These are phyloP conservation scores for Solanum piurae DNA, from an alignment of 257 asterid genomes.

Conservation along the genomic window DNA sequence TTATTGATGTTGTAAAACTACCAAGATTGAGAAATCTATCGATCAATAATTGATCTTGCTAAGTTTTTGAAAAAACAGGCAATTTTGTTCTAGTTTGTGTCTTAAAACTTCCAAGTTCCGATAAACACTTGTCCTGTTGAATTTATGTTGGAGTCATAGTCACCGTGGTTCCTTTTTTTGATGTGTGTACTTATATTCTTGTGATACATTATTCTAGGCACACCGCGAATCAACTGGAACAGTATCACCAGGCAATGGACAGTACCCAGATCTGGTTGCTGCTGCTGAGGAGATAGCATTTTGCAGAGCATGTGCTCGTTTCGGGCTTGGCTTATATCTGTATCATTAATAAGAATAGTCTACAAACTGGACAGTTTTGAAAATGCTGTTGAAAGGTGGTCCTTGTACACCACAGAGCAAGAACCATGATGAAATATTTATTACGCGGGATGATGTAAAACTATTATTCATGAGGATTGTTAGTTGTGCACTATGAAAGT, in stretches of 20 bases:
- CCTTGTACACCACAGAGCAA: not conserved
- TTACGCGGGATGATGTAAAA: not conserved
- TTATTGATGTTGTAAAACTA: not conserved
- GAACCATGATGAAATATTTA: not conserved
- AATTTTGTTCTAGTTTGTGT: not conserved
- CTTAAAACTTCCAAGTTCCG: not conserved
- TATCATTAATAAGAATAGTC: constrained; percentile 36
- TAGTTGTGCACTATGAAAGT: not conserved
- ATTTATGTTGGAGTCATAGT: not conserved
- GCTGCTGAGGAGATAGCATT: constrained; percentile 94
- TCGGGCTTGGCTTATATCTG: constrained; percentile 91
- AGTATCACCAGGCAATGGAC: constrained; percentile 29
- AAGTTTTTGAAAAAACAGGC: not conserved
- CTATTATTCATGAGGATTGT: not conserved
- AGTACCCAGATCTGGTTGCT: constrained; percentile 52
- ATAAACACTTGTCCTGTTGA: not conserved
- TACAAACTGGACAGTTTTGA: not conserved
- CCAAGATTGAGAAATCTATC: not conserved
- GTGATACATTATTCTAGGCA: constrained; percentile 41
- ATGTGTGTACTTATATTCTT: not conserved
- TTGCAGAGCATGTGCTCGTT: constrained; percentile 91
- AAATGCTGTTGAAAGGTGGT: not conserved
- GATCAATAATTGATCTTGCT: not conserved
- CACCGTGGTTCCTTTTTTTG: not conserved
- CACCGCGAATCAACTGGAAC: constrained; percentile 92